Conservation (phyloP, 192 early-diverging fungal genomes). For the Diversispora eburnea region DNA sequence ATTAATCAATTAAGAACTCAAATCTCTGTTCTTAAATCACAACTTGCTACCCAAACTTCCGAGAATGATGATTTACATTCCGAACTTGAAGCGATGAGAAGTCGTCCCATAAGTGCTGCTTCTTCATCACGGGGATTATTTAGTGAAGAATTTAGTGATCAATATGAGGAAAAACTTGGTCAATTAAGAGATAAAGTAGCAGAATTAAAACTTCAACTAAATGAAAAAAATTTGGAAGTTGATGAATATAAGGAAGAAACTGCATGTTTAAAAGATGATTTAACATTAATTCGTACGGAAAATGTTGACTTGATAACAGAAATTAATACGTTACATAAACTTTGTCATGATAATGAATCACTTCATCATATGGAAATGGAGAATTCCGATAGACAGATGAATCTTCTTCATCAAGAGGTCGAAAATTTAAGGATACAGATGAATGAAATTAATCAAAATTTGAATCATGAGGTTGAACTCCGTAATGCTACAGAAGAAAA, state of each 20-base stretch:
- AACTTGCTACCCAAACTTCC: neutral
- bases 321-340: neutral
- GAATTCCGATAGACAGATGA: neutral
- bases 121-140: constrained; percentile 6
- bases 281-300: neutral
- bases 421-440: constrained; percentile 17
- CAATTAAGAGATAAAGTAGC: constrained; percentile 36
- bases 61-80: constrained; percentile 17
- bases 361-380: neutral
- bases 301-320: no score
- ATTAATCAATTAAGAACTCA: neutral
- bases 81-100: constrained; percentile 25
- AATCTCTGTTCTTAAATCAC: constrained; percentile 23
- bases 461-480: constrained; percentile 1
- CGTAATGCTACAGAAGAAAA: constrained; percentile 8
- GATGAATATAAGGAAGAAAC: constrained; percentile 34
- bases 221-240: constrained; percentile 42
- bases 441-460: neutral
- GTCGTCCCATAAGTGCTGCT: constrained; percentile 8
- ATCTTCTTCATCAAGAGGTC: constrained; percentile 4
- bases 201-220: constrained; percentile 40
- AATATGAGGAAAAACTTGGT: constrained; percentile 28
- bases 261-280: constrained; percentile 5
- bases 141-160: constrained; percentile 28
- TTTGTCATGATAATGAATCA: neutral